phyloP scores from a whole-genome alignment of 1,284 basidiomycete species.

The Chondrostereum purpureum region DNA sequence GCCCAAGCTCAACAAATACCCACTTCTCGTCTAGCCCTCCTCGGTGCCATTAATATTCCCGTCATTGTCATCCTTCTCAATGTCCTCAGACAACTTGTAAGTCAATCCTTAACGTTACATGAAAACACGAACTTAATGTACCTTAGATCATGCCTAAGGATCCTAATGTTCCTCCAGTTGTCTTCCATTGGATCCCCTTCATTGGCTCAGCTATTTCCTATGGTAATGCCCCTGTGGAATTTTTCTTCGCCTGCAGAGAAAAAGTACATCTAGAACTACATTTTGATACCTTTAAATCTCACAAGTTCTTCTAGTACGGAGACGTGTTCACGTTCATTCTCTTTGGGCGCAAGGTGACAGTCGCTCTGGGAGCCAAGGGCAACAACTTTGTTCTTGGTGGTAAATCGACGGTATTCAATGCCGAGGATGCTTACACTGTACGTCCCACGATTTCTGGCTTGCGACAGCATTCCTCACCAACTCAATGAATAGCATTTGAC shows the following conservation, averaged over 20 bases:
- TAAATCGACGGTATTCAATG: slow-evolving; percentile 86
- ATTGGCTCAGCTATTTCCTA: slow-evolving; percentile 75
- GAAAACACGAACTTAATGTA: not conserved
- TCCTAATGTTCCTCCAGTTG: slow-evolving; percentile 62
- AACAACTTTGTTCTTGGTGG: slow-evolving; percentile 95
- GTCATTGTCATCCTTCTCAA: slow-evolving; percentile 33
- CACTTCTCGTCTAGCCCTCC: slow-evolving; percentile 25
- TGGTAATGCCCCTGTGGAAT: slow-evolving; percentile 79
- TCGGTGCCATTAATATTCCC: slow-evolving; percentile 31
- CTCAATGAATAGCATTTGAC: slow-evolving; percentile 66
- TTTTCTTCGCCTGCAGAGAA: slow-evolving; percentile 72
- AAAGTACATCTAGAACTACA: slow-evolving; percentile 53
- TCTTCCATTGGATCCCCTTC: slow-evolving; percentile 82
- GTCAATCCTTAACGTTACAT: slow-evolving; percentile 10
- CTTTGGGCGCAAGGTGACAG: slow-evolving; percentile 86
- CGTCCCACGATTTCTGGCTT: no score
- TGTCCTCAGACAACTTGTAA: slow-evolving; percentile 34
- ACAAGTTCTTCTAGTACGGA: slow-evolving; percentile 41
- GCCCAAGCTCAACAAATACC: slow-evolving; percentile 35
- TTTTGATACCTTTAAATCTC: not conserved
- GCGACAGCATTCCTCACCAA: no score
- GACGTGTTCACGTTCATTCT: slow-evolving; percentile 93
- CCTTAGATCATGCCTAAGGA: slow-evolving; percentile 44
- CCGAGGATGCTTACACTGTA: slow-evolving; percentile 95
- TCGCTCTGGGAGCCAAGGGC: slow-evolving; percentile 87